Conservation (phyloP, 2,329 filamentous ascomycete species). For the Fusarium albidum region DNA sequence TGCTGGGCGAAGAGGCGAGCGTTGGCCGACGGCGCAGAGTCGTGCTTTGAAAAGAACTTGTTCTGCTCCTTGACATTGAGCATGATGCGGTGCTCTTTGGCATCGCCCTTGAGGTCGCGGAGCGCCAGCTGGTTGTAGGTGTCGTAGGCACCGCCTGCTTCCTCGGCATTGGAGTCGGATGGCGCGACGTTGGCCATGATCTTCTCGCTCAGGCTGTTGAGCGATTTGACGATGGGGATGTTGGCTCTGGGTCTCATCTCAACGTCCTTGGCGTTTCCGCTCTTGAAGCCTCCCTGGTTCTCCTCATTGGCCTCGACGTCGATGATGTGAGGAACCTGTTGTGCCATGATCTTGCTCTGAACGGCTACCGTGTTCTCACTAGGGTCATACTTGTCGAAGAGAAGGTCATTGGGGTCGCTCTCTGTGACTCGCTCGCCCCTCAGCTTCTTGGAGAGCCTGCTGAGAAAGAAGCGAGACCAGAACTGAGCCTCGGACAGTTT, state of each 20-base stretch:
- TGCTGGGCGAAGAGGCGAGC: constrained; percentile 70
- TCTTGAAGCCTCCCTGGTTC: constrained; percentile 83
- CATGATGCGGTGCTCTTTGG: constrained; percentile 78
- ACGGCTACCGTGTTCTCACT: constrained; percentile 68
- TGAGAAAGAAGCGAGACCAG: constrained; percentile 94
- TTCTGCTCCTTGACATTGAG: constrained; percentile 90
- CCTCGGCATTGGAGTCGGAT: constrained; percentile 73
- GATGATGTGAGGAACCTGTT: constrained; percentile 86
- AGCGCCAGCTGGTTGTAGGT: constrained; percentile 79
- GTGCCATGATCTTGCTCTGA: constrained; percentile 62
- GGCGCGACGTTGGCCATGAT: constrained; percentile 89
- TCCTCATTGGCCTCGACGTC: constrained; percentile 95
- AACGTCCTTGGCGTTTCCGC: constrained; percentile 85
- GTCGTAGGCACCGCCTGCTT: constrained; percentile 69
- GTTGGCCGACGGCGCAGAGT: constrained; percentile 56
- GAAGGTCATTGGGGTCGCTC: constrained; percentile 75
- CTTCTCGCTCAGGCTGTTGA: constrained; percentile 93
- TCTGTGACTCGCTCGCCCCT: constrained; percentile 88
- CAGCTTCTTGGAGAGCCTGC: constrained; percentile 87
- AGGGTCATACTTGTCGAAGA: constrained; percentile 87
- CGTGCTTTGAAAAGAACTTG: constrained; percentile 75
- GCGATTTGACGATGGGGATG: constrained; percentile 85
- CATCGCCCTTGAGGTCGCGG: constrained; percentile 79
- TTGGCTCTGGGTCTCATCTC: constrained; percentile 88
- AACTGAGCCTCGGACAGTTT: constrained; percentile 82